These are phyloP conservation scores for Leccinum truebloodii DNA, from an alignment of 768 basidiomycete species.

Conservation along the genomic window DNA sequence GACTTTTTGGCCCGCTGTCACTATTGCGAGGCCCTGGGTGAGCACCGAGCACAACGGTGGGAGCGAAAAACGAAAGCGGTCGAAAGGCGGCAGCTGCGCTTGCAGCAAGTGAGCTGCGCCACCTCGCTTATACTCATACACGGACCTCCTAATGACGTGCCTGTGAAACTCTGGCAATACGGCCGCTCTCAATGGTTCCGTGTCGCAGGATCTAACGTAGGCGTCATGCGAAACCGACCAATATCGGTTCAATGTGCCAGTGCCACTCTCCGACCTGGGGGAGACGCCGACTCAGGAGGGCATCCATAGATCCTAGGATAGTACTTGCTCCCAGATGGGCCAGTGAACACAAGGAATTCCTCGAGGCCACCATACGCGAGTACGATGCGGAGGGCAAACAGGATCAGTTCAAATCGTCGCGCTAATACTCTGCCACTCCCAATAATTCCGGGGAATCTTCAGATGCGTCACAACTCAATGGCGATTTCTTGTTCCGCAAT, in stretches of 20 bases:
- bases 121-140: background rate
- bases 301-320: slow-evolving; percentile 42
- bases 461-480: slow-evolving; percentile 15
- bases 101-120: background rate
- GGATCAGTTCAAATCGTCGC: slow-evolving; percentile 12
- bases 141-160: no score
- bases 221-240: no score
- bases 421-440: slow-evolving; percentile 47
- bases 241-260: slow-evolving; percentile 40
- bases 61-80: background rate
- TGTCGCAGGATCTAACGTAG: slow-evolving; percentile 40
- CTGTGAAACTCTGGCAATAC: no score
- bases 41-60: background rate
- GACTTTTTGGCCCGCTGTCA: no score
- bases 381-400: slow-evolving; percentile 26
- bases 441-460: slow-evolving; percentile 38
- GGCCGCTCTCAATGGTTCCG: slow-evolving; percentile 45
- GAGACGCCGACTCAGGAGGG: slow-evolving; percentile 32
- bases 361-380: slow-evolving; percentile 25
- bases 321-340: slow-evolving; percentile 45
- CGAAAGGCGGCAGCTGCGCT: background rate
- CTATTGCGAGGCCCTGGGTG: no score
- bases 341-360: slow-evolving; percentile 31
- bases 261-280: slow-evolving; percentile 61
- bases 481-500: slow-evolving; percentile 11